Evolutionary conservation across 2,329 filamentous ascomycete genomes (phyloP), one percentile per base, ranked within the genome.

Genomic region (Septoria linicola): DNA sequence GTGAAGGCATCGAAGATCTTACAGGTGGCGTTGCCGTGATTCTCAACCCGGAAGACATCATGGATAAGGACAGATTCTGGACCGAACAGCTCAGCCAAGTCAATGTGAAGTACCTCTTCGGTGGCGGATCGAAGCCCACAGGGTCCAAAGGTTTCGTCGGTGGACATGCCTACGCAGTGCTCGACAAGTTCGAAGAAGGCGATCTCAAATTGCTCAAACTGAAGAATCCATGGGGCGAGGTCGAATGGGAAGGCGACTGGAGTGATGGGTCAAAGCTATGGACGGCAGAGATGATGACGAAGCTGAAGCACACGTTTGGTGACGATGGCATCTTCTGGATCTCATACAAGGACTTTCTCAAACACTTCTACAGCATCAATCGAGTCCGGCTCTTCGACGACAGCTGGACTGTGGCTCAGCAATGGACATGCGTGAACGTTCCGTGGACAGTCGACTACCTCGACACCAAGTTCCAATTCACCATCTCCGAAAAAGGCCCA

Each of bases 1-100:
- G 77, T 7, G 80, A 82, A 60, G 80, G 77, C 2, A 77, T 82
- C 49, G 80, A 82, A 62, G 80, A 82, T 57, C 65, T 82, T 21
- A 82, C 80, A 16, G 54, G 57, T 19, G 85, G 85, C 20, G 83
- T 89, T 10, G 87, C 84, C 0, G 84, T 82, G 0, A 82, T 87
- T 63, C 70, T 89, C 8, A 78, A 85, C 37, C 80, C 82, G 1
- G 81, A 81, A 0, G 85, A 89, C 61, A 87, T 90, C 30, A 76
- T 89, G 3, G 84, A 93, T 64, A 85, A 86, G 52, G 84, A 95
- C 43, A 79, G 82, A 17, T 95, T 95, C 66, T 95, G 89, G 90
- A 81, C 79, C 1, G 83, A 92, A 31, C 87, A 93, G 66, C 78
- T 95, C 19, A 81, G 84, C 69, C 83, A 86, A 56, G 88, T 90